phyloP scores from a whole-genome alignment of 345 rosid species.

The Salix exigua region DNA sequence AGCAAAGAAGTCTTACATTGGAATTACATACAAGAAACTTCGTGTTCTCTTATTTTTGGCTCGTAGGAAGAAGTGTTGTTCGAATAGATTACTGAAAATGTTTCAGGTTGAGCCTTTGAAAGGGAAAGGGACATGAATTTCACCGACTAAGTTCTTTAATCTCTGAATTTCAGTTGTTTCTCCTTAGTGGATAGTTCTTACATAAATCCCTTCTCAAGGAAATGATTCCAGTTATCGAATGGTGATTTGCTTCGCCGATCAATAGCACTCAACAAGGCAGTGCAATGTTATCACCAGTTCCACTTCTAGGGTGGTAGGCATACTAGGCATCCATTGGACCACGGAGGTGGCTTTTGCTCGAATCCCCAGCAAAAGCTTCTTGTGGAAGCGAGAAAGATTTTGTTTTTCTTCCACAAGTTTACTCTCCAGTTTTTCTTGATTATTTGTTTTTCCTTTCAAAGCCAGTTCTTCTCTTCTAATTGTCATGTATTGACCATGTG shows the following conservation, averaged over 20 bases:
- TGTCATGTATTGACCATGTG: not conserved
- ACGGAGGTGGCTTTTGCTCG: no score
- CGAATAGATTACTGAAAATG: not conserved
- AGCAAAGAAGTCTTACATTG: not conserved
- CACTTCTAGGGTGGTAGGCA: not conserved
- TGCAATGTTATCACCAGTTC: not conserved
- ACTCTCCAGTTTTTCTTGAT: not conserved
- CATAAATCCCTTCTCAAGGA: not conserved
- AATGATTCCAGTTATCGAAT: not conserved
- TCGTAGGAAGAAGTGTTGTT: not conserved
- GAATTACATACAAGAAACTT: not conserved
- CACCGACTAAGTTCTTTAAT: not conserved
- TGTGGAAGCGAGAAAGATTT: not conserved
- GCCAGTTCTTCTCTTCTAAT: not conserved
- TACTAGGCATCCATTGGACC: not conserved
- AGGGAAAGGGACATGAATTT: not conserved
- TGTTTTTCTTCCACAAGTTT: not conserved
- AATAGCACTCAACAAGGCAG: not conserved
- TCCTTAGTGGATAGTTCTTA: not conserved
- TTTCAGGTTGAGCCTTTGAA: not conserved
- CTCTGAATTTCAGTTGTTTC: not conserved
- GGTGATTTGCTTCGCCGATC: not conserved
- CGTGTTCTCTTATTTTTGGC: no score
- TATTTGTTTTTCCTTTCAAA: not conserved
- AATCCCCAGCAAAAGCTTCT: no score